These are phyloP conservation scores for Monosporascus sp. DNA, from an alignment of 2,329 filamentous ascomycete species.

Conservation along the genomic window DNA sequence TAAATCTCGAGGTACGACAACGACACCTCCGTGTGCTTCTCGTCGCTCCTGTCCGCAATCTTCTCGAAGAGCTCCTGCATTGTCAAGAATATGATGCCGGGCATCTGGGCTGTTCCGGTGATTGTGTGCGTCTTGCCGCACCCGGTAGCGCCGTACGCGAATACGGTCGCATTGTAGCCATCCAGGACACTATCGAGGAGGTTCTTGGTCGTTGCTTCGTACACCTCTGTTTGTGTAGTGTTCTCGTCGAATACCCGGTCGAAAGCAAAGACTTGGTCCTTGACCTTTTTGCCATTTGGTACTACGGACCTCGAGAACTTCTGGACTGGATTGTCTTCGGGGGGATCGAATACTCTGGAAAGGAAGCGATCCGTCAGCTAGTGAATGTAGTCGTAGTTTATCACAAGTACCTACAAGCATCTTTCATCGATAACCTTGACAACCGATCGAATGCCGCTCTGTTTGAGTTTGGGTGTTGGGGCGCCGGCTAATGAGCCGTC, in stretches of 20 bases:
- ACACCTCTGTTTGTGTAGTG: constrained; percentile 85
- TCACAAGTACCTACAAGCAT: constrained; percentile 67
- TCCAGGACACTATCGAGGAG: constrained; percentile 95
- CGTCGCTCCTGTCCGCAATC: constrained; percentile 77
- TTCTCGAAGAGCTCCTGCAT: constrained; percentile 99
- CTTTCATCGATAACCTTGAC: constrained; percentile 96
- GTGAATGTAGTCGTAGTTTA: too few relatives aligned
- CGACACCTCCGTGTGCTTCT: constrained; percentile 85
- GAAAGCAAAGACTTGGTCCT: constrained; percentile 96
- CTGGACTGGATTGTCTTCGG: constrained; percentile 88
- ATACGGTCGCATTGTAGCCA: constrained; percentile 97
- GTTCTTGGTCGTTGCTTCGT: constrained; percentile 83
- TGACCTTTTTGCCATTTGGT: constrained; percentile 82
- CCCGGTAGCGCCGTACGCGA: constrained; percentile 95
- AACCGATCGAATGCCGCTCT: constrained; percentile 83
- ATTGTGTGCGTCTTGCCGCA: constrained; percentile 99
- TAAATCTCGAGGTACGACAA: constrained; percentile 98
- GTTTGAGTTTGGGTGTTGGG: constrained; percentile 77
- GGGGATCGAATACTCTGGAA: constrained; percentile 86
- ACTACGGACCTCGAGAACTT: constrained; percentile 80
- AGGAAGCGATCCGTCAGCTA: too few relatives aligned
- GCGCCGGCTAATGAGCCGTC: constrained; percentile 90
- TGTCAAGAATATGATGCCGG: constrained; percentile 96
- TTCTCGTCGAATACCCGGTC: constrained; percentile 97
- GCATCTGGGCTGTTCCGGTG: constrained; percentile 83